Conservation (phyloP, 1,139 yeast species). For the Suhomyces bribrorum region DNA sequence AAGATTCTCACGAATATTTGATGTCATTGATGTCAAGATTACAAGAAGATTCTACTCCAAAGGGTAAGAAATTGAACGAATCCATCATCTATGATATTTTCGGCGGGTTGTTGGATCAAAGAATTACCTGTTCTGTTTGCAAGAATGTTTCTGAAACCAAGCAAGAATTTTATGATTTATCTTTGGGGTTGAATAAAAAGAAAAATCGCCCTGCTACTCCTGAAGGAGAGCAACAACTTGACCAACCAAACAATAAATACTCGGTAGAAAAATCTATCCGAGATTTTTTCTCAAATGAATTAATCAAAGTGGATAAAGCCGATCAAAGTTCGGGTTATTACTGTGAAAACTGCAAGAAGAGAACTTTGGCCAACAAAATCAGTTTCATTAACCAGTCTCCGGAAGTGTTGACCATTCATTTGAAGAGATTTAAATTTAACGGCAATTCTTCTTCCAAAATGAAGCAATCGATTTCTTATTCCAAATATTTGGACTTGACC, state of each 20-base stretch:
- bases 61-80: slow-evolving; percentile 76
- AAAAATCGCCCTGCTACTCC: slow-evolving; percentile 23
- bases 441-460: slow-evolving; percentile 77
- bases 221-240: slow-evolving; percentile 3
- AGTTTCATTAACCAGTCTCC: slow-evolving; percentile 81
- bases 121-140: slow-evolving; percentile 80
- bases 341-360: slow-evolving; percentile 82
- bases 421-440: slow-evolving; percentile 87
- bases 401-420: slow-evolving; percentile 80
- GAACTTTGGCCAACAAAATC: slow-evolving; percentile 76
- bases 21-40: slow-evolving; percentile 86
- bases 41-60: slow-evolving; percentile 92
- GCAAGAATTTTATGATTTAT: slow-evolving; percentile 91
- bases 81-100: slow-evolving; percentile 89
- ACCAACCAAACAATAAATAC: slow-evolving; percentile 36
- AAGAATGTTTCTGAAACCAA: slow-evolving; percentile 81
- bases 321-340: slow-evolving; percentile 69
- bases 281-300: slow-evolving; percentile 81
- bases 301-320: slow-evolving; percentile 62
- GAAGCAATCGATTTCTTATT: slow-evolving; percentile 81
- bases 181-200: slow-evolving; percentile 65
- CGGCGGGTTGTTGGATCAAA: slow-evolving; percentile 86
- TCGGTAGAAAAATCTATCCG: slow-evolving; percentile 72
- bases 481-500: slow-evolving; percentile 71
- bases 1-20: slow-evolving; percentile 95